These are phyloP conservation scores for Besnoitia besnoiti DNA, from an alignment of 169 alveolate genomes.

Conservation along the genomic window DNA sequence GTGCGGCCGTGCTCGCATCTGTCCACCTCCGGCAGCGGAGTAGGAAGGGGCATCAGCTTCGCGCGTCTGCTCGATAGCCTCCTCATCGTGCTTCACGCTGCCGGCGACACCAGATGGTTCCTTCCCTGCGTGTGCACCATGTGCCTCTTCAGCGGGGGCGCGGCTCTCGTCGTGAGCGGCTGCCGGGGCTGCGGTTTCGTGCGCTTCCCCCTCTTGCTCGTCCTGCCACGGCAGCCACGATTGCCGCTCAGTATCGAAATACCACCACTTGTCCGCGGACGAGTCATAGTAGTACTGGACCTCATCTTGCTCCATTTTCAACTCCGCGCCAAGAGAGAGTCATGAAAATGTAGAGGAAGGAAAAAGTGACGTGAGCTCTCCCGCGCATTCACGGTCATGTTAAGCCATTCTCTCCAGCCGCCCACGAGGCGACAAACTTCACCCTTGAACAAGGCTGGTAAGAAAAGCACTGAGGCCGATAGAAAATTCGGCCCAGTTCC, in stretches of 20 bases:
- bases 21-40: too few species aligned
- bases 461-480: too few species aligned
- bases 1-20: too few species aligned
- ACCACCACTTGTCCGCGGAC: slow-evolving; percentile 56
- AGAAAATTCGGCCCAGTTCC: too few species aligned
- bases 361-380: not conserved
- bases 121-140: not conserved
- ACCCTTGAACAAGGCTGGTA: too few species aligned
- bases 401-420: not conserved
- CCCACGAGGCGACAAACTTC: not conserved
- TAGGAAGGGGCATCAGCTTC: too few species aligned
- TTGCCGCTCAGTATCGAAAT: not conserved
- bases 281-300: slow-evolving; percentile 57
- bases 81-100: not conserved
- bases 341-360: not conserved
- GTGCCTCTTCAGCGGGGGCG: not conserved
- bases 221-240: slow-evolving; percentile 1
- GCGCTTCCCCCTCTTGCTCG: not conserved
- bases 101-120: not conserved
- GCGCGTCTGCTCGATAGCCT: too few species aligned
- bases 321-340: not conserved
- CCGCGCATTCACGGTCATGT: not conserved
- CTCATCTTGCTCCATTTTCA: not conserved
- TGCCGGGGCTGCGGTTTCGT: not conserved
- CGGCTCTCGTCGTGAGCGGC: not conserved